Conservation (phyloP, 2,329 filamentous ascomycete species). For the Aspergillus flavus region DNA sequence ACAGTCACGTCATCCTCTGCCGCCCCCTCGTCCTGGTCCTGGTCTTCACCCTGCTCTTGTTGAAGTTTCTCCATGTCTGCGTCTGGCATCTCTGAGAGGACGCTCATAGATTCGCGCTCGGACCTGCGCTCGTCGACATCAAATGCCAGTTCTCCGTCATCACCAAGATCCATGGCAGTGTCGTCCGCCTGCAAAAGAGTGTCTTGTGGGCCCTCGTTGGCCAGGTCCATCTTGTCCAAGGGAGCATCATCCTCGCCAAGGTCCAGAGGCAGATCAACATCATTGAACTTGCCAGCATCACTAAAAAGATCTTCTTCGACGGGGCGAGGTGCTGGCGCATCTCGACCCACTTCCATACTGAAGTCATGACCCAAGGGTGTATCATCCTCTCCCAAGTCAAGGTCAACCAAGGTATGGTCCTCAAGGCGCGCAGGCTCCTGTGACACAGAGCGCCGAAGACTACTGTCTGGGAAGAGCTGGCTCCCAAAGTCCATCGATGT, state of each 20-base stretch:
- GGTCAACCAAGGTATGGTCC: conserved; percentile 72
- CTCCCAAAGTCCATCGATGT: conserved; percentile 63
- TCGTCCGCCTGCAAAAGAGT: conserved; percentile 62
- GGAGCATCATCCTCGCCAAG: conserved; percentile 51
- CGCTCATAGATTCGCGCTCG: conserved; percentile 65
- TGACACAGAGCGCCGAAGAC: conserved; percentile 48
- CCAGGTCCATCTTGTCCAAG: conserved; percentile 41
- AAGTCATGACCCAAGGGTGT: conserved; percentile 66
- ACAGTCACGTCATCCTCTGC: conserved; percentile 55
- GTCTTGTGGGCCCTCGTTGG: conserved; percentile 41
- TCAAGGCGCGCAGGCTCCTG: conserved; percentile 59
- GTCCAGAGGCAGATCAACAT: conserved; percentile 54
- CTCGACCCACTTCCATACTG: conserved; percentile 88
- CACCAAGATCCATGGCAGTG: conserved; percentile 48
- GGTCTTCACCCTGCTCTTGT: conserved; percentile 46
- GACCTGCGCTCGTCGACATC: conserved; percentile 51
- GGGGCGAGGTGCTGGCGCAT: conserved; percentile 69
- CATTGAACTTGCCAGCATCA: conserved; percentile 67
- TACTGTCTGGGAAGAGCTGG: conserved; percentile 75
- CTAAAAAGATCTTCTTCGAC: conserved; percentile 57
- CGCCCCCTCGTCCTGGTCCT: conserved; percentile 47
- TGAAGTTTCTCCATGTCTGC: conserved; percentile 52
- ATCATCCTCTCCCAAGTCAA: conserved; percentile 66
- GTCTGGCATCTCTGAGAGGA: conserved; percentile 59
- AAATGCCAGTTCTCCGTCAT: conserved; percentile 58